Conservation (phyloP, 495 filamentous ascomycete species). For the Talaromyces nanjingensis region DNA sequence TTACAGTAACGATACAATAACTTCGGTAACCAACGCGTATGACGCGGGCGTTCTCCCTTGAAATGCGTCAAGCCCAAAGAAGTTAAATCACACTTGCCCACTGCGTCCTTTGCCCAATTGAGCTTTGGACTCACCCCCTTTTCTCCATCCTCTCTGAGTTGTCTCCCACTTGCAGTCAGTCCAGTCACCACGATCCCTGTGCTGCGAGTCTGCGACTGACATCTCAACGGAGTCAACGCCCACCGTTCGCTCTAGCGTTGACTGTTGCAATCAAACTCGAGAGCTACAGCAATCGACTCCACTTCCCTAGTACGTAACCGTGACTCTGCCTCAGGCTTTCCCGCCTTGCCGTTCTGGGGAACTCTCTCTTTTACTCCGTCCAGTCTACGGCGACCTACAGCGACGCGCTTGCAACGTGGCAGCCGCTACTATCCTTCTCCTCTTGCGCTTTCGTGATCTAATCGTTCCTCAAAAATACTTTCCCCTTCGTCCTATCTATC, state of each 20-base stretch:
- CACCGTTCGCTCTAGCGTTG: neutral
- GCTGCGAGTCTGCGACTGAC: neutral
- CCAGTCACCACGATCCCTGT: neutral
- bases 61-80: neutral
- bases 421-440: conserved; percentile 29
- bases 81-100: neutral
- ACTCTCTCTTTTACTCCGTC: neutral
- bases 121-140: neutral
- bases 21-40: neutral
- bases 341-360: neutral
- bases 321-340: neutral
- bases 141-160: neutral
- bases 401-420: conserved; percentile 47
- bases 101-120: no score
- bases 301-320: neutral
- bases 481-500: conserved; percentile 1
- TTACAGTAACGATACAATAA: neutral
- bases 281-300: neutral
- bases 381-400: conserved; percentile 11
- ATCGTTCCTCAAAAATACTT: conserved; percentile 8
- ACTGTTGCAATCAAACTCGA: neutral
- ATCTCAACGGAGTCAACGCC: neutral
- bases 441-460: conserved; percentile 6
- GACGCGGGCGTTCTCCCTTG: neutral
- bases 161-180: neutral